Conservation (phyloP, 78 protist genomes). For the Dictyostelium discoideum region DNA sequence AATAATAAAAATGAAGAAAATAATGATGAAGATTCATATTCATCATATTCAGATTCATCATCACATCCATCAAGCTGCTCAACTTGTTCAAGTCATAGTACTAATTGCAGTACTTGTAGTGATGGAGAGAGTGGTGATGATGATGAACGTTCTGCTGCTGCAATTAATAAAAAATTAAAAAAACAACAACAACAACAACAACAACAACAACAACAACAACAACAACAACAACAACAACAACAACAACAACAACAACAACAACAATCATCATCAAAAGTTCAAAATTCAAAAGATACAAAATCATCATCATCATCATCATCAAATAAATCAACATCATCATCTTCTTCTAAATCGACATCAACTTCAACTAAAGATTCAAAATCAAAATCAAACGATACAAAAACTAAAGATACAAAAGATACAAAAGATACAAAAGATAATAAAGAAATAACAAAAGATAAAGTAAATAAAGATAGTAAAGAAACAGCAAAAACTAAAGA, state of each 20-base stretch:
- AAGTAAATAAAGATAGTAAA: not conserved
- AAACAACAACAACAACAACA: not conserved
- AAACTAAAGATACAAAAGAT: not conserved
- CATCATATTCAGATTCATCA: not conserved
- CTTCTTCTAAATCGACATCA: not conserved
- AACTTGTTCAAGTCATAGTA: not conserved
- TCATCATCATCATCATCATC: not conserved
- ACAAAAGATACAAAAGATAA: not conserved
- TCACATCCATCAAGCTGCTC: not conserved
- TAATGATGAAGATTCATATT: not conserved
- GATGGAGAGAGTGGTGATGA: conserved; percentile 2
- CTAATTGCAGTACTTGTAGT: not conserved
- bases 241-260: too few relatives aligned
- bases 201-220: too few relatives aligned
- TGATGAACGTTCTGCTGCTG: not conserved
- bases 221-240: not conserved
- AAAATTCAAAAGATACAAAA: not conserved
- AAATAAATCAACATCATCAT: not conserved
- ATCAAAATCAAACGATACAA: not conserved
- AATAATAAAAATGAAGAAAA: not conserved
- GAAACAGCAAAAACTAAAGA: not conserved
- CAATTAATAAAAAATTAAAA: not conserved
- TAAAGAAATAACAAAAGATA: not conserved
- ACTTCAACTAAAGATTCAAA: not conserved
- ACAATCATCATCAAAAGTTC: not conserved